Base-by-base conservation (phyloP, 495 filamentous ascomycete species). In the Rusavskia elegans region DNA sequence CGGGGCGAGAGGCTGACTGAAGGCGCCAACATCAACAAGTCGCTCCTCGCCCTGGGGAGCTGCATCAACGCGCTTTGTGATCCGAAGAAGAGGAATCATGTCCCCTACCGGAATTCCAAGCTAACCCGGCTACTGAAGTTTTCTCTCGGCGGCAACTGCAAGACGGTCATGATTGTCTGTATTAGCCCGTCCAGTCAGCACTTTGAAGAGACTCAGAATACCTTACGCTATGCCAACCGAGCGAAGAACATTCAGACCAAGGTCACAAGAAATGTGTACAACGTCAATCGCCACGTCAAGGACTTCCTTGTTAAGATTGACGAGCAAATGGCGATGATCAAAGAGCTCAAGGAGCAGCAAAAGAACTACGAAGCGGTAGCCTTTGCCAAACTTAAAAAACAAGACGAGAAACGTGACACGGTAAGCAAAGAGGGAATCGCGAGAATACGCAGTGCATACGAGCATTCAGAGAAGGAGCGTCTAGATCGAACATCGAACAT, bases 221-320 rank as follows among this genome's bases (percentile, higher is more conserved):
- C 92, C 2, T 71, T 99, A 16, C 86, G 94, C 58, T 99, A 99
- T 64, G 92, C 92, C 50, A 96, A 99, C 65, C 74, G 92, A 54
- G 92, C 92, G 21, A 99, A 99, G 76, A 99, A 99, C 63, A 99
- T 99, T 62, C 94, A 99, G 71, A 99, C 92, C 20, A 99, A 99
- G 72, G 87, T 95, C 38, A 96, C 92, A 19, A 78, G 89, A 57
- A 99, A 99, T 63, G 93, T 96, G 2, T 97, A 92, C 72, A 99
- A 99, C 61, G 93, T 99, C 57, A 97, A 99, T 63, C 83, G 92
- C 49, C 92, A 99, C 69, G 92, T 99, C 48, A 99, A 97, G 70
- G 89, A 96, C 65, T 96, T 90, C 69, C 64, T 96, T 61, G 87
- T 93, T 69, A 96, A 96, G 75, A 96, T 93, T 71, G 89, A 95